phyloP scores from a whole-genome alignment of 345 rosid genomes.

The Hibiscus mutabilis region DNA sequence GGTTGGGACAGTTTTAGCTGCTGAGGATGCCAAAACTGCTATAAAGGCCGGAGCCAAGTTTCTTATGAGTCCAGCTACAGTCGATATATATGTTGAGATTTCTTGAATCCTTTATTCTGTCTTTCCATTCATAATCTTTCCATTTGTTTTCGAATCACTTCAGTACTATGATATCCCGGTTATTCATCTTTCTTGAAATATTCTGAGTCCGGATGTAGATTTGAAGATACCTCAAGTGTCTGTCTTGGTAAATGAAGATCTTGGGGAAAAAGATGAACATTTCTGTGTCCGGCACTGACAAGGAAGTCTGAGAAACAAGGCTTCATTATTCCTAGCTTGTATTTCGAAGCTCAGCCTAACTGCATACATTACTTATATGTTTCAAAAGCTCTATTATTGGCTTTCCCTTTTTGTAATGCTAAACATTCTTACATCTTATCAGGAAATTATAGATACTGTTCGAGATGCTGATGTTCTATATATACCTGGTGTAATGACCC shows the following conservation, averaged over 20 bases:
- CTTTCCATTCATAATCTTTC: neutral
- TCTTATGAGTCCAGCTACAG: constrained; percentile 51
- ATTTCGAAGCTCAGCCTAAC: neutral
- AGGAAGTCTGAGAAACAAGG: neutral
- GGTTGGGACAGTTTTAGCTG: constrained; percentile 50
- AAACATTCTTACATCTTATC: constrained; percentile 13
- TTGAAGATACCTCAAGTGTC: neutral
- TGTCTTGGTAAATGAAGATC: too few species aligned
- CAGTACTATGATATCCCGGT: neutral
- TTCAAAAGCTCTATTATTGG: neutral
- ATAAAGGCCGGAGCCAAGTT: constrained; percentile 45
- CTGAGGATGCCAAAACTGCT: constrained; percentile 38
- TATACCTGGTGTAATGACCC: constrained; percentile 64
- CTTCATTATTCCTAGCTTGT: neutral
- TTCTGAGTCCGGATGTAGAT: neutral
- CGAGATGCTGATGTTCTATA: constrained; percentile 30
- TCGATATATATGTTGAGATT: constrained; percentile 25
- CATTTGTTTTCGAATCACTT: neutral
- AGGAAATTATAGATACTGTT: constrained; percentile 37
- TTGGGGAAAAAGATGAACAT: neutral
- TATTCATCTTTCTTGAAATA: neutral
- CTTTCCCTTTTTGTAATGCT: neutral
- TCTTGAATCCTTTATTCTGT: neutral
- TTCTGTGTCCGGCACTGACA: neutral
- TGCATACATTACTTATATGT: neutral